These are phyloP conservation scores for Aureobasidium musti DNA, from an alignment of 2,329 filamentous ascomycete species.

Conservation along the genomic window DNA sequence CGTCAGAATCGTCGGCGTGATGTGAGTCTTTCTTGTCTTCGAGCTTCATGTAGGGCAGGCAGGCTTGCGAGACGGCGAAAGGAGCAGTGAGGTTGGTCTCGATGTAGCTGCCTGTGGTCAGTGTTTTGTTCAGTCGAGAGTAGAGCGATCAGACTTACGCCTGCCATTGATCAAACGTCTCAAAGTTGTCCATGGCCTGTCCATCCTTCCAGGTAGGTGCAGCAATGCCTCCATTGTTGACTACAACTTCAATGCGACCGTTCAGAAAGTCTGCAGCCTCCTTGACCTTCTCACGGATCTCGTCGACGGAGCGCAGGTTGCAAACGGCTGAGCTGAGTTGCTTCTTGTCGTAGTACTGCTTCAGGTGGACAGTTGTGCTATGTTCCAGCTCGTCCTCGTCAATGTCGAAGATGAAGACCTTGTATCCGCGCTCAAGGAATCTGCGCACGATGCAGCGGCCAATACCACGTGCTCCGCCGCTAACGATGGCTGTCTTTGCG, in stretches of 20 bases:
- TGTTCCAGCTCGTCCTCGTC: slow-evolving; percentile 44
- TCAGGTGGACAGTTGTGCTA: slow-evolving; percentile 39
- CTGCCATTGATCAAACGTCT: slow-evolving; percentile 43
- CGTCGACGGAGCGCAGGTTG: slow-evolving; percentile 40
- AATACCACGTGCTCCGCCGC: slow-evolving; percentile 42
- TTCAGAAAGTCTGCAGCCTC: slow-evolving; percentile 41
- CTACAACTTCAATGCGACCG: slow-evolving; percentile 43
- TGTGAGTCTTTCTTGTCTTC: slow-evolving; percentile 29
- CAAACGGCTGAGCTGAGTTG: slow-evolving; percentile 35
- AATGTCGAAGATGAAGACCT: slow-evolving; percentile 46
- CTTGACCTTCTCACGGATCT: slow-evolving; percentile 39
- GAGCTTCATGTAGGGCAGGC: slow-evolving; percentile 38
- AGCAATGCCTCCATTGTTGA: slow-evolving; percentile 47
- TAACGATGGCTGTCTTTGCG: slow-evolving; percentile 35
- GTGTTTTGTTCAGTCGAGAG: not conserved
- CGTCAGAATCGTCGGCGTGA: slow-evolving; percentile 32
- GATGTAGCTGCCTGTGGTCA: slow-evolving; percentile 38
- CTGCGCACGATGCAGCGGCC: slow-evolving; percentile 41
- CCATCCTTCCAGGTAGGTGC: slow-evolving; percentile 40
- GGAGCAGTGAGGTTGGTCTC: slow-evolving; percentile 46
- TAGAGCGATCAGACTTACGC: slow-evolving; percentile 31
- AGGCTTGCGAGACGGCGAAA: slow-evolving; percentile 38
- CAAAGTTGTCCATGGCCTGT: slow-evolving; percentile 39
- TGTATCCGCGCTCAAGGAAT: slow-evolving; percentile 44
- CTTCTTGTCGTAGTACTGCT: slow-evolving; percentile 33